phyloP scores from a whole-genome alignment of 495 filamentous ascomycete species.

The Xanthoparmelia taractica region DNA sequence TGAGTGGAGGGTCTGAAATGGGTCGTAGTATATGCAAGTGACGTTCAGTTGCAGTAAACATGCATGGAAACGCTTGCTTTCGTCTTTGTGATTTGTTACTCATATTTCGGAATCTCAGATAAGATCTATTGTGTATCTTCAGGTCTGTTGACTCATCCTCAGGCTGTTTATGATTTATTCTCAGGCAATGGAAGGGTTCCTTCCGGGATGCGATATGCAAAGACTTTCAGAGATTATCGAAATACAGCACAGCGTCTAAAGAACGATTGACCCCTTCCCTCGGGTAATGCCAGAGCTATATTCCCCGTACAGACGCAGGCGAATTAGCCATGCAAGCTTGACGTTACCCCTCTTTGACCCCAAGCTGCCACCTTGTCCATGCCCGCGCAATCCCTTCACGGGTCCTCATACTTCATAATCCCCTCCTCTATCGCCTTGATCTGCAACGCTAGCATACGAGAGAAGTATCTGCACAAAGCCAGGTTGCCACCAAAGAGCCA shows the following conservation, averaged over 20 bases:
- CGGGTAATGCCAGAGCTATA: too few relatives aligned
- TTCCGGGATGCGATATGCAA: not conserved
- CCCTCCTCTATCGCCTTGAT: constrained; percentile 60
- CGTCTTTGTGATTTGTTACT: constrained; percentile 13
- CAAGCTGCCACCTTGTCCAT: too few relatives aligned
- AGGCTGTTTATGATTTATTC: not conserved
- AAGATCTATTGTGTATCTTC: constrained; percentile 17
- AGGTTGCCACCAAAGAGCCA: constrained; percentile 84
- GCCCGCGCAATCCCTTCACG: too few relatives aligned
- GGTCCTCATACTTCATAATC: constrained; percentile 26
- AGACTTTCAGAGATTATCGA: not conserved
- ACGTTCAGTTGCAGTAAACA: constrained; percentile 5
- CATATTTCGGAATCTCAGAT: constrained; percentile 9
- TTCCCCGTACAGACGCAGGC: too few relatives aligned
- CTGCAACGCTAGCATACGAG: constrained; percentile 64
- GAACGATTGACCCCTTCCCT: too few relatives aligned
- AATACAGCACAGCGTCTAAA: not conserved
- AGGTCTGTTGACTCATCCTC: constrained; percentile 1
- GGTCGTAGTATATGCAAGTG: constrained; percentile 4
- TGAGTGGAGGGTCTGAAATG: not conserved
- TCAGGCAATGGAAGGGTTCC: not conserved
- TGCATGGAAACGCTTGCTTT: constrained; percentile 15
- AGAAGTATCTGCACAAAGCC: constrained; percentile 65
- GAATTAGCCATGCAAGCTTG: too few relatives aligned
- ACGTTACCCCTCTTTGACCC: too few relatives aligned